Evolutionary conservation across 2,329 filamentous ascomycete genomes (phyloP), one percentile per base, ranked within the genome.

Genomic region (Cercospora janseana): DNA sequence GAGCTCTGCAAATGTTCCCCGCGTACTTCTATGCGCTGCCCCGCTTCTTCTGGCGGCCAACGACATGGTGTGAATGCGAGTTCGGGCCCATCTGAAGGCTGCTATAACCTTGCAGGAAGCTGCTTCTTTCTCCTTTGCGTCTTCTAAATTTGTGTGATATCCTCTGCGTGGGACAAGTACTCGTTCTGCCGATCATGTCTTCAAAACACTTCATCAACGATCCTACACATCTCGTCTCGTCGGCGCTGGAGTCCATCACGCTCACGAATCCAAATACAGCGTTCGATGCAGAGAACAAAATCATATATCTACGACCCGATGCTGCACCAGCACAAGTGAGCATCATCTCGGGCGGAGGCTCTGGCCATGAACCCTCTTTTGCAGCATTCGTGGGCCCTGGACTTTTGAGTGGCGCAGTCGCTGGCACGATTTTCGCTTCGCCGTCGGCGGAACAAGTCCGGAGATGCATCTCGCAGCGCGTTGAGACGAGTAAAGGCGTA

Each of bases 321-420:
- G 59, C 75, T n/a, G 66, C 65, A 7, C 66, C 71, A 23, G 68
- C 76, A 12, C 69, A 88, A 64, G 89, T 95, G 35, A 88, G 88
- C 49, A 78, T 96, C 63, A 78, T 97, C 60, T 91, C 87, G 2
- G 92, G 92, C 57, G 92, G 92, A 58, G 92, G 92, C 48, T 87
- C 85, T 15, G 91, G 91, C 60, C 91, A 96, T 66, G 91, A 96
- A 67, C 91, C 91, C 18, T 87, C 85, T 52, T 95, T 95, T 67
- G 83, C 85, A 1, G 86, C 82, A 52, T 93, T 91, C 70, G 91
- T 96, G 10, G 91, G 91, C 18, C 77, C 79, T 7, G 91, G 90
- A 40, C 74, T 95, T 56, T 80, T 95, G 13, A 82, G 85, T 24
- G 91, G 86, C 40, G 86, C 88, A 1, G 88, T 95, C 1, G 87